Percentiles rank a stretch among this genome's conserved stretches.
Conservation (phyloP, 768 basidiomycete species). For the Boletus pseudo-olivaceus region DNA sequence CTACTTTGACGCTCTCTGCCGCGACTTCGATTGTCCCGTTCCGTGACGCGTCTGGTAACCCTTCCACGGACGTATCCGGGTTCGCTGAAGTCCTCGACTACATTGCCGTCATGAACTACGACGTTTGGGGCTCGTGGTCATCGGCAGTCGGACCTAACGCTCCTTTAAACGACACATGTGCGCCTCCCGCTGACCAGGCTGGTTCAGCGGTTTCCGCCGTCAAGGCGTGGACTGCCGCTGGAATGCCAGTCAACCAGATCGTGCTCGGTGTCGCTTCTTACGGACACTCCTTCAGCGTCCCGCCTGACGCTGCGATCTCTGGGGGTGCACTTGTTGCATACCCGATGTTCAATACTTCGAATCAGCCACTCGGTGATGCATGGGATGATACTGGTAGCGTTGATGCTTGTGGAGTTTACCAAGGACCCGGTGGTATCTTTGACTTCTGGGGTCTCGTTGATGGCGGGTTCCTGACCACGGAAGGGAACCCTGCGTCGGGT, state of each 20-base stretch:
- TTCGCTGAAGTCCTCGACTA: constrained; percentile 71
- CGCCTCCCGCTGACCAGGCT: constrained; percentile 48
- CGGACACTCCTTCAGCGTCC: constrained; percentile 66
- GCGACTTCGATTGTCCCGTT: constrained; percentile 70
- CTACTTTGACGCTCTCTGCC: constrained; percentile 48
- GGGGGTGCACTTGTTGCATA: constrained; percentile 37
- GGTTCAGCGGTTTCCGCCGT: constrained; percentile 79
- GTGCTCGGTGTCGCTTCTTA: constrained; percentile 81
- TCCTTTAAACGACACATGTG: constrained; percentile 76
- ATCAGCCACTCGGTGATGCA: constrained; percentile 50
- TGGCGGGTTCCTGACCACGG: constrained; percentile 46
- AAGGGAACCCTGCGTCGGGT: constrained; percentile 33
- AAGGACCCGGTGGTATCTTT: constrained; percentile 50
- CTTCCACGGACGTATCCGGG: constrained; percentile 63
- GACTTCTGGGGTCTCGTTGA: constrained; percentile 59
- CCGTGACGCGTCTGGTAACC: constrained; percentile 51
- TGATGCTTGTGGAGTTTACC: constrained; percentile 52
- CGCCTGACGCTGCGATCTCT: constrained; percentile 38
- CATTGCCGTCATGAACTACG: constrained; percentile 65
- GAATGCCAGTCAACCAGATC: constrained; percentile 66
- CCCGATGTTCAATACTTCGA: constrained; percentile 44
- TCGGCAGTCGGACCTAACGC: constrained; percentile 72
- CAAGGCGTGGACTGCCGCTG: constrained; percentile 67
- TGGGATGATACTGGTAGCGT: constrained; percentile 48
- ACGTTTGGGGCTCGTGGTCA: constrained; percentile 52